Percentiles rank a stretch among this genome's conserved stretches.
Evolutionary conservation across 106 monocot genomes (phyloP).

Genomic region (Acorus calamus): DNA sequence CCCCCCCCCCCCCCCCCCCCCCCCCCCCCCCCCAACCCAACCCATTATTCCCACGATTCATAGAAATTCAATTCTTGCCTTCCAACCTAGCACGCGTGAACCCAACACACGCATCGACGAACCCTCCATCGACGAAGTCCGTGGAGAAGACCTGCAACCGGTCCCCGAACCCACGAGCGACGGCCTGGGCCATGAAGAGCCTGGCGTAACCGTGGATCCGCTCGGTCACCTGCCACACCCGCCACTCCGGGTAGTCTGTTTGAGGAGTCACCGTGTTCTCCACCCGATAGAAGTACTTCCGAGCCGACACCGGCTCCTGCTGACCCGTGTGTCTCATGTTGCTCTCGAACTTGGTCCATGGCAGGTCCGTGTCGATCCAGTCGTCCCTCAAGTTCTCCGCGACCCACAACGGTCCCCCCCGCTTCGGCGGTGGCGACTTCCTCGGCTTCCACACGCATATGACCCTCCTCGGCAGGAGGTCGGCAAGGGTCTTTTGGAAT

Average conservation of each 20-base stretch:
- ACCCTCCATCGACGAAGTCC: too few relatives aligned
- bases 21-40: too few relatives aligned
- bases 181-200: slow-evolving; percentile 71
- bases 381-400: slow-evolving; percentile 49
- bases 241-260: slow-evolving; percentile 69
- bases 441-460: slow-evolving; percentile 92
- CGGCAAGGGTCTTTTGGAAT: slow-evolving; percentile 61
- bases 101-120: slow-evolving; percentile 84
- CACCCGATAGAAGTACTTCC: slow-evolving; percentile 81
- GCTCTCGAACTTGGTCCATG: slow-evolving; percentile 79
- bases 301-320: slow-evolving; percentile 32
- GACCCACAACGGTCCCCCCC: slow-evolving; percentile 43
- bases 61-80: slow-evolving; percentile 34
- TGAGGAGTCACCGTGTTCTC: slow-evolving; percentile 94
- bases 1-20: too few relatives aligned
- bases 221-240: slow-evolving; percentile 57
- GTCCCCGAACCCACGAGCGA: slow-evolving; percentile 40
- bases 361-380: slow-evolving; percentile 91
- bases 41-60: too few relatives aligned
- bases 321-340: slow-evolving; percentile 53
- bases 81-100: slow-evolving; percentile 56
- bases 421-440: slow-evolving; percentile 39
- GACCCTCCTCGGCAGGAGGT: slow-evolving; percentile 58
- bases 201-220: slow-evolving; percentile 56
- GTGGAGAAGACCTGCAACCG: slow-evolving; percentile 72